Conservation (phyloP, 1,284 basidiomycete species). For the Termitomyces sp. region DNA sequence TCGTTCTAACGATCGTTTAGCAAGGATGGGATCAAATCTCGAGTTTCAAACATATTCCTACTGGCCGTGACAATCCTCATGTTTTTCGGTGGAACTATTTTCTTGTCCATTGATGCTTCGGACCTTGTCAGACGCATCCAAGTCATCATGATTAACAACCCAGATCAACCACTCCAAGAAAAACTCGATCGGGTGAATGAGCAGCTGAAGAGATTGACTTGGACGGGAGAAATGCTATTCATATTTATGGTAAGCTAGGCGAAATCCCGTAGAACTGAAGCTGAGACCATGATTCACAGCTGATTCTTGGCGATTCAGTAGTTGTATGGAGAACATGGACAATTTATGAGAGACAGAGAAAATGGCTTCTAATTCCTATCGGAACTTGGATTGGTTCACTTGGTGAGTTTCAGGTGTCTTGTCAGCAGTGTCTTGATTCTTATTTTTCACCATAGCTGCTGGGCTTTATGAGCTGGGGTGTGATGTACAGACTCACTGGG, state of each 20-base stretch:
- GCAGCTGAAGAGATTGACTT: constrained; percentile 19
- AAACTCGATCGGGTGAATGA: constrained; percentile 20
- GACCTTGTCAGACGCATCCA: constrained; percentile 22
- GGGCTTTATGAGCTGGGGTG: constrained; percentile 25
- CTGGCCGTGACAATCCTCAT: constrained; percentile 17
- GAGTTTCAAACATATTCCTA: constrained; percentile 13
- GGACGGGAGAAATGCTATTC: constrained; percentile 26
- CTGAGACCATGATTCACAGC: constrained; percentile 16
- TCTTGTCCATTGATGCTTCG: constrained; percentile 19
- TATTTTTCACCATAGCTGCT: constrained; percentile 13
- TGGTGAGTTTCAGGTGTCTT: constrained; percentile 11
- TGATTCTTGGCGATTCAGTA: constrained; percentile 24
- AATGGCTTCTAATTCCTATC: constrained; percentile 18
- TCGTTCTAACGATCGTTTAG: background rate
- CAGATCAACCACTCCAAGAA: constrained; percentile 14
- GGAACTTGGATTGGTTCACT: constrained; percentile 24
- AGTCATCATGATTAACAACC: constrained; percentile 20
- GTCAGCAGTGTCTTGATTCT: background rate
- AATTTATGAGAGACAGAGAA: constrained; percentile 16
- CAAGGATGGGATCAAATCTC: constrained; percentile 8
- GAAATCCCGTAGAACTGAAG: no score
- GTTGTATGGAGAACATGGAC: constrained; percentile 26
- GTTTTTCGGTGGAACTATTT: constrained; percentile 22
- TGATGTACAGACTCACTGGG: constrained; percentile 21
- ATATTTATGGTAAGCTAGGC: constrained; percentile 21